Conservation (phyloP, 352 stramenopile genomes). For the Bremia lactucae region DNA sequence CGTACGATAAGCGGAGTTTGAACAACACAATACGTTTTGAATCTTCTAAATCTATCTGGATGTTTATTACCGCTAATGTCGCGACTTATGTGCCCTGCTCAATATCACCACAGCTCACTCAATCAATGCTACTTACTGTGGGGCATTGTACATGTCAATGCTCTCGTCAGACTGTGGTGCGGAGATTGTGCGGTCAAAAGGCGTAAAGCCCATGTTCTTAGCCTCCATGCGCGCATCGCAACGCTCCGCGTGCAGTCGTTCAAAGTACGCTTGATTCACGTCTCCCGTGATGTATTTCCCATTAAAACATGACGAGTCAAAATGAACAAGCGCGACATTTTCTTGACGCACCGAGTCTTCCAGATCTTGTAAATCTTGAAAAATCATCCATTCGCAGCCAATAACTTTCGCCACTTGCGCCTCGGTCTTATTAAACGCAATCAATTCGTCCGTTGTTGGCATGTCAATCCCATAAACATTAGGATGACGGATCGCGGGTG, state of each 20-base stretch:
- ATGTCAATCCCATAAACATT: constrained; percentile 99
- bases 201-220: constrained; percentile 73
- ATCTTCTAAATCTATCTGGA: too few species aligned
- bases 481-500: constrained; percentile 95
- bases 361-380: constrained; percentile 86
- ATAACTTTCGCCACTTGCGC: constrained; percentile 91
- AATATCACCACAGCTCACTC: not conserved
- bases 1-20: constrained; percentile 8
- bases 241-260: constrained; percentile 64
- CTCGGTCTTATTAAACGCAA: constrained; percentile 92
- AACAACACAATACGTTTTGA: too few species aligned
- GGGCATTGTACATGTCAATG: constrained; percentile 85
- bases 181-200: constrained; percentile 70
- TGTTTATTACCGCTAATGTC: too few species aligned
- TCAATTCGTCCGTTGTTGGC: constrained; percentile 94
- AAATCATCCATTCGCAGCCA: constrained; percentile 94
- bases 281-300: constrained; percentile 94
- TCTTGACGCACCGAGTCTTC: constrained; percentile 80
- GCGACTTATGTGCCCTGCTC: not conserved
- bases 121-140: constrained; percentile 36
- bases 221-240: constrained; percentile 76
- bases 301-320: constrained; percentile 97
- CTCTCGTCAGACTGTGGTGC: constrained; percentile 72
- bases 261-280: constrained; percentile 78
- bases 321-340: constrained; percentile 57